Evolutionary conservation across 371 early-diverging fungal genomes (phyloP).

Genomic region (Fennellomyces sp.): DNA sequence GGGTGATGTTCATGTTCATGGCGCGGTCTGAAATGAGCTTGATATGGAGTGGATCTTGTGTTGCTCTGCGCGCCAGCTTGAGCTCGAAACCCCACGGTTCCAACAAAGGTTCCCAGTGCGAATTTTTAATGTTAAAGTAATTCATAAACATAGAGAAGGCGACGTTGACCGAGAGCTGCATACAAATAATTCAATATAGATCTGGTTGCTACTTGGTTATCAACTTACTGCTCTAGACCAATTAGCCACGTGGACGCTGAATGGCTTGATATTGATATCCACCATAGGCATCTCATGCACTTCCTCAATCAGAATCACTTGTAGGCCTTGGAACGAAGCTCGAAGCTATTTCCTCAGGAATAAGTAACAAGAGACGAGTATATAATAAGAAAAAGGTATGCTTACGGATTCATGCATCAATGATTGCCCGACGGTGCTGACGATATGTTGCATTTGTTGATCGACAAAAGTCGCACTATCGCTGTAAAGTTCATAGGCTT

Average conservation of each 20-base stretch:
- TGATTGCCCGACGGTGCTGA: conserved; percentile 11
- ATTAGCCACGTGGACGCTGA: conserved; percentile 79
- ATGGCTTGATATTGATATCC: conserved; percentile 80
- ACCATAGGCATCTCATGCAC: conserved; percentile 90
- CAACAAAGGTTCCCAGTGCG: conserved; percentile 97
- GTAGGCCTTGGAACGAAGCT: conserved; percentile 73
- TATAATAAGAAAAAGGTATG: not conserved
- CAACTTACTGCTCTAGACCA: conserved; percentile 77
- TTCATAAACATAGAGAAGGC: conserved; percentile 78
- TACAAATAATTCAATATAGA: not conserved
- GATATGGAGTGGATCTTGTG: conserved; percentile 40
- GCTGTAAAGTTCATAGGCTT: conserved; percentile 64
- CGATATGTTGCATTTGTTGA: conserved; percentile 7
- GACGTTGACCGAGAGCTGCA: conserved; percentile 73
- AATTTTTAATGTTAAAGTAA: conserved; percentile 94
- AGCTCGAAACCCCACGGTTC: conserved; percentile 88
- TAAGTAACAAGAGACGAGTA: not conserved
- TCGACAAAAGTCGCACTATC: conserved; percentile 8
- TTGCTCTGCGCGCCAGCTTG: conserved; percentile 35
- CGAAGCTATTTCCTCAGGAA: conserved; percentile 36
- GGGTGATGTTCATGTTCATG: conserved; percentile 87
- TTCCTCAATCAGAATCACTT: conserved; percentile 91
- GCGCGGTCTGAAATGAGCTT: conserved; percentile 77
- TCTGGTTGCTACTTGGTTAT: not conserved
- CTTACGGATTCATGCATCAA: conserved; percentile 23